phyloP scores from a whole-genome alignment of 306 rosid genomes.

The Delonix regia region DNA sequence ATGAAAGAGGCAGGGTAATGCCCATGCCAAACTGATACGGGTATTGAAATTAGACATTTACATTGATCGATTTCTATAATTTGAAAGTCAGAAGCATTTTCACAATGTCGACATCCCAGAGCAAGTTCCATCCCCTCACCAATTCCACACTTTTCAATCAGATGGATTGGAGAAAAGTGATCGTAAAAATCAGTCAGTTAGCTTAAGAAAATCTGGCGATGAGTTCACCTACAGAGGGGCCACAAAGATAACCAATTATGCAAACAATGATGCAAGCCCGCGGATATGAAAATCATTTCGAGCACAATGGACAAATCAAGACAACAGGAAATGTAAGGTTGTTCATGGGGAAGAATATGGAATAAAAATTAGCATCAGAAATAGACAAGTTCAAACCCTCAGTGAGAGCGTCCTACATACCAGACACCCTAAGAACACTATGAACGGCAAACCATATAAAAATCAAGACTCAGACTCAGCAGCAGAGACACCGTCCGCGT shows the following conservation, averaged over 20 bases:
- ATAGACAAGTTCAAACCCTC: conserved; percentile 26
- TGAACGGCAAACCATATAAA: neutral
- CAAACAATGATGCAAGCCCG: neutral
- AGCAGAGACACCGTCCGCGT: conserved; percentile 39
- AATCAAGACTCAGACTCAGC: conserved; percentile 47
- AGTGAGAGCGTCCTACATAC: conserved; percentile 35
- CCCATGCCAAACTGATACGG: neutral
- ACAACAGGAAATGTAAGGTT: neutral
- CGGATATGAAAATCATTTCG: neutral
- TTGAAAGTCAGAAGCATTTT: neutral
- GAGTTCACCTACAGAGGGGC: neutral
- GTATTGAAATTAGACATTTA: neutral
- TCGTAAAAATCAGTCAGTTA: neutral
- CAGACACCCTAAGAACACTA: neutral
- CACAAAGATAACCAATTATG: neutral
- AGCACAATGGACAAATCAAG: conserved; percentile 17
- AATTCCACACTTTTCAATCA: neutral
- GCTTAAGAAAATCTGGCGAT: neutral
- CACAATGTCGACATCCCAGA: neutral
- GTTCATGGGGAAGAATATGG: conserved; percentile 21
- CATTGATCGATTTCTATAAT: neutral
- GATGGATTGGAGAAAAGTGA: conserved; percentile 4
- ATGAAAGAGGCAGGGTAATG: neutral
- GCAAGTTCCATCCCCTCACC: neutral
- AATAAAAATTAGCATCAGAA: conserved; percentile 26